Conservation (phyloP, 371 early-diverging fungal species). For the Zychaea mexicana region DNA sequence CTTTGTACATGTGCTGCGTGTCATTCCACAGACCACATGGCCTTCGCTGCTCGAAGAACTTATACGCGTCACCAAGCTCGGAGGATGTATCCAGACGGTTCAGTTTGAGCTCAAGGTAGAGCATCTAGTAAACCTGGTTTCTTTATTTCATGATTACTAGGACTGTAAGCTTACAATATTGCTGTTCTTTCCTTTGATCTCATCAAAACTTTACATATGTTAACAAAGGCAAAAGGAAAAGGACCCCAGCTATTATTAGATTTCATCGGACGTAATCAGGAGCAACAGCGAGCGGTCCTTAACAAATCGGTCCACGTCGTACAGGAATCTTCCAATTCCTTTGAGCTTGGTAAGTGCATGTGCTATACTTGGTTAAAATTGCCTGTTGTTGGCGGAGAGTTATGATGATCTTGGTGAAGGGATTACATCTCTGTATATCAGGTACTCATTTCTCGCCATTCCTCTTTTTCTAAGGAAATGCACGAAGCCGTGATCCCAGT, state of each 20-base stretch:
- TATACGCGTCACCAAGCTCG: slow-evolving; percentile 7
- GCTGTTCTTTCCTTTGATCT: not conserved
- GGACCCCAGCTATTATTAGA: not conserved
- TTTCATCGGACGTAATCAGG: not conserved
- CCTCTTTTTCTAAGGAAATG: no score
- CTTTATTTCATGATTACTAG: no score
- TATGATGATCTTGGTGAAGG: no score
- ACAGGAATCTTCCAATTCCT: slow-evolving; percentile 2
- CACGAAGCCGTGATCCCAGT: slow-evolving; percentile 2
- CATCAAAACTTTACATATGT: not conserved
- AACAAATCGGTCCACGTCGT: slow-evolving; percentile 1
- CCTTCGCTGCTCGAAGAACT: not conserved
- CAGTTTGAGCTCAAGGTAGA: slow-evolving; percentile 16
- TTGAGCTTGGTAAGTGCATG: slow-evolving; percentile 5
- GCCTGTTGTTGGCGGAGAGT: no score
- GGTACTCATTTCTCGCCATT: no score
- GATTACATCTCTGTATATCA: no score
- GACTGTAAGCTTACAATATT: no score
- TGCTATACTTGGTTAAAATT: no score
- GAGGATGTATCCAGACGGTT: slow-evolving; percentile 12
- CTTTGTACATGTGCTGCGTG: slow-evolving; percentile 8
- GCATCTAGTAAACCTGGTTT: no score
- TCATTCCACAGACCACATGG: slow-evolving; percentile 2
- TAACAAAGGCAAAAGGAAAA: not conserved
- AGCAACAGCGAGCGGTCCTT: not conserved